Evolutionary conservation across 2,329 filamentous ascomycete genomes (phyloP), one percentile per base, ranked within the genome.

Genomic region (Apiospora pterosperma): DNA sequence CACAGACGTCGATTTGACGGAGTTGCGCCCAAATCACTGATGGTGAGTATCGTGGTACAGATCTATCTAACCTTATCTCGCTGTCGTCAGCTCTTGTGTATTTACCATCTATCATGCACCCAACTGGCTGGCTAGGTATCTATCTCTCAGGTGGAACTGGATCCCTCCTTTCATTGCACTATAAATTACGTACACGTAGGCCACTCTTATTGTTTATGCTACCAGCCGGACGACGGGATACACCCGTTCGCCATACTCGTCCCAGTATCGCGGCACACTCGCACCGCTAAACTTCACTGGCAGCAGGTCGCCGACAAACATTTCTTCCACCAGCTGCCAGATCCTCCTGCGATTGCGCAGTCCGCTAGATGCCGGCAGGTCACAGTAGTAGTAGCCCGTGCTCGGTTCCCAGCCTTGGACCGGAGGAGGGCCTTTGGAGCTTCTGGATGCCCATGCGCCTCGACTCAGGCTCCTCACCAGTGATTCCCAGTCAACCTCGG

Each of bases 301-400:
- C 44, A 69, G 42, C 8, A 68, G 39, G 55, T 71, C 67, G n/a
- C 69, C 66, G 5, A 71, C 68, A 16, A 63, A 69, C 68, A 71
- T 70, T 36, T 70, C 69, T 34, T 68, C 67, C 4, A 68, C 62
- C 16, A 72, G 38, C 60, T 68, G 65, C 69, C 68, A 72, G 4
- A 70, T 69, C 5, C 69, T 67, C 25, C 68, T 60, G 1, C 69
- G 62, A 38, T 70, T 72, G 1, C 67, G 66, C 39, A 70, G 62
- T 6, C 70, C 67, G 8, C 62, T 62, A 0, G 70, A 66, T 1
- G 69, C 44, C 14, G 65, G 48, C 25, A 70, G 8, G 10, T 39
- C 39, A 3, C 23, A 23, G 38, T 63, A 64, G 28, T 55, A 55
- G 19, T 28, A 42, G 41, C n/a, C 41, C 8, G 7, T 21, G 8